Evolutionary conservation across 2,329 filamentous ascomycete species (phyloP).

Genomic region (Trichoderma guizhouense): DNA sequence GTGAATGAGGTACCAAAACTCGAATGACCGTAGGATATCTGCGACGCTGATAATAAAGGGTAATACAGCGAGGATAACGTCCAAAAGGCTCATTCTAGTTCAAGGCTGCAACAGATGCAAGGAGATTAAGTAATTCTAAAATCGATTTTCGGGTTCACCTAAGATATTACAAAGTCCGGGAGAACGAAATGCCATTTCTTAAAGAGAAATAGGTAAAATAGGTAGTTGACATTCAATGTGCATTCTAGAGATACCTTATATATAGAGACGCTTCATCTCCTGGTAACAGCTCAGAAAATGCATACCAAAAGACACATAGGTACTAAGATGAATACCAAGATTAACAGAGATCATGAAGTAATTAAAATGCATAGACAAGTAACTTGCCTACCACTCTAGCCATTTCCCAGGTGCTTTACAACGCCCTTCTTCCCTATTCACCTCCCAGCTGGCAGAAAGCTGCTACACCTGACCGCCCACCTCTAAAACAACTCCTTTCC

Average conservation of each 20-base stretch:
- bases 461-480: background rate
- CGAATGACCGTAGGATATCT: background rate
- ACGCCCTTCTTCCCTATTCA: background rate
- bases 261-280: background rate
- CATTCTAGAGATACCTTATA: background rate
- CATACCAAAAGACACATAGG: background rate
- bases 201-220: too few species aligned
- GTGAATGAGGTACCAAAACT: background rate
- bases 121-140: background rate
- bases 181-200: background rate
- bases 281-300: background rate
- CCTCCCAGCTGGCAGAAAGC: background rate
- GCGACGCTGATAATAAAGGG: background rate
- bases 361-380: background rate
- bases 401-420: background rate
- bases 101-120: background rate
- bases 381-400: background rate
- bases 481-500: background rate
- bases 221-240: too few species aligned
- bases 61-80: too few species aligned
- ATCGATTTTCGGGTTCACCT: fast-evolving
- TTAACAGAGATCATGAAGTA: background rate
- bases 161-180: too few species aligned
- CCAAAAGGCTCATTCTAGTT: background rate
- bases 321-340: background rate